phyloP scores from a whole-genome alignment of 305 asterid genomes.

The Lippia alba region DNA sequence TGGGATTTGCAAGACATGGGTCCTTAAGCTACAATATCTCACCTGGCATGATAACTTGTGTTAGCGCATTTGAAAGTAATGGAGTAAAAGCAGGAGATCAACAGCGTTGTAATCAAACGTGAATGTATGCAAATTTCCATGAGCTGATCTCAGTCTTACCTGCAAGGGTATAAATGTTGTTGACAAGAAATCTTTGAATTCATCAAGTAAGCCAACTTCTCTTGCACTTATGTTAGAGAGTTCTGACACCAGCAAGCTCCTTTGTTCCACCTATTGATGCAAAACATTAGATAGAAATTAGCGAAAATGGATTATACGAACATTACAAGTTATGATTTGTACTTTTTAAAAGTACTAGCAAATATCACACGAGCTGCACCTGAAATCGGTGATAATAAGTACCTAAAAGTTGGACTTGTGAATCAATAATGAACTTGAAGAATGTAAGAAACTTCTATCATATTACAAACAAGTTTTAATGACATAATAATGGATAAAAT shows the following conservation, averaged over 20 bases:
- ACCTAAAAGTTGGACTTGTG: too few relatives aligned
- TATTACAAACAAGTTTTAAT: too few relatives aligned
- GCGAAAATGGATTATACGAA: background rate
- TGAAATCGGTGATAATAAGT: too few relatives aligned
- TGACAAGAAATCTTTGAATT: constrained; percentile 52
- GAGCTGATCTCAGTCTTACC: constrained; percentile 35
- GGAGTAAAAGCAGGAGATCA: background rate
- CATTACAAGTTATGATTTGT: background rate
- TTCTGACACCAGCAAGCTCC: constrained; percentile 48
- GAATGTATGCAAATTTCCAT: background rate
- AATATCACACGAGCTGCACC: too few relatives aligned
- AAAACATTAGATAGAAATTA: constrained; percentile 6
- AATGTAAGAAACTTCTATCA: too few relatives aligned
- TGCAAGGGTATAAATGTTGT: constrained; percentile 47
- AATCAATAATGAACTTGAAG: too few relatives aligned
- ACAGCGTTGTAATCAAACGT: background rate
- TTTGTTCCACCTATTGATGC: constrained; percentile 54
- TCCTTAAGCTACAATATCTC: constrained; percentile 55
- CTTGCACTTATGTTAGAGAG: constrained; percentile 47
- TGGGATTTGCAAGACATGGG: constrained; percentile 52
- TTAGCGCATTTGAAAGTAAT: background rate
- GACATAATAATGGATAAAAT: too few relatives aligned
- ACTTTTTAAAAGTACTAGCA: too few relatives aligned
- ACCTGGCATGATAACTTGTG: constrained; percentile 44
- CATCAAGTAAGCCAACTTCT: constrained; percentile 50